Evolutionary conservation across 2,329 filamentous ascomycete species (phyloP).

Genomic region (Arthrobotrys sinensis): DNA sequence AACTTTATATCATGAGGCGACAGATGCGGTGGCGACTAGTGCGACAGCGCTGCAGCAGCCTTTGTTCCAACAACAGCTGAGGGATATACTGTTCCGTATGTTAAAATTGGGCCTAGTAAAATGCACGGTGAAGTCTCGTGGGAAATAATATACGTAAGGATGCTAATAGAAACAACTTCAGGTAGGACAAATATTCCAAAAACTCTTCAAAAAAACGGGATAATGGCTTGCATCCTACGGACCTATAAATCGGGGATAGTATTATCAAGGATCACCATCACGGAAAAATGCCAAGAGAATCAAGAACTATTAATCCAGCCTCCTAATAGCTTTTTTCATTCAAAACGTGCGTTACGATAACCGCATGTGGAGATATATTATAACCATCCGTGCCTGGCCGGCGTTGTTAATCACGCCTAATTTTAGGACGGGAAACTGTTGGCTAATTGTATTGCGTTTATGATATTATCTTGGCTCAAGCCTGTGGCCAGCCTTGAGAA

Average conservation of each 20-base stretch:
- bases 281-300: not conserved
- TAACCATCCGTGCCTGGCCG: conserved; percentile 18
- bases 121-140: not conserved
- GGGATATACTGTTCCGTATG: not conserved
- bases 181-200: conserved; percentile 4
- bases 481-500: not conserved
- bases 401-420: not conserved
- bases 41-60: not conserved
- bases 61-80: not conserved
- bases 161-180: not conserved
- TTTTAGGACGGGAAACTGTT: not conserved
- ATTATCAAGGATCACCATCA: not conserved
- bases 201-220: not conserved
- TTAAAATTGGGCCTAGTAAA: not conserved
- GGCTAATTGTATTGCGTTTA: not conserved
- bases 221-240: not conserved
- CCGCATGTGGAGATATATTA: conserved; percentile 12
- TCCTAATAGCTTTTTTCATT: conserved; percentile 11
- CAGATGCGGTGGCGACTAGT: not conserved
- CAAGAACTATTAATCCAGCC: not conserved
- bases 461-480: not conserved
- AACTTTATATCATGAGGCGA: no score
- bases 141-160: not conserved
- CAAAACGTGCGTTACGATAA: not conserved
- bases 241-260: conserved; percentile 5